Evolutionary conservation across 352 stramenopile species (phyloP).

Genomic region (Globisporangium abappressorium): DNA sequence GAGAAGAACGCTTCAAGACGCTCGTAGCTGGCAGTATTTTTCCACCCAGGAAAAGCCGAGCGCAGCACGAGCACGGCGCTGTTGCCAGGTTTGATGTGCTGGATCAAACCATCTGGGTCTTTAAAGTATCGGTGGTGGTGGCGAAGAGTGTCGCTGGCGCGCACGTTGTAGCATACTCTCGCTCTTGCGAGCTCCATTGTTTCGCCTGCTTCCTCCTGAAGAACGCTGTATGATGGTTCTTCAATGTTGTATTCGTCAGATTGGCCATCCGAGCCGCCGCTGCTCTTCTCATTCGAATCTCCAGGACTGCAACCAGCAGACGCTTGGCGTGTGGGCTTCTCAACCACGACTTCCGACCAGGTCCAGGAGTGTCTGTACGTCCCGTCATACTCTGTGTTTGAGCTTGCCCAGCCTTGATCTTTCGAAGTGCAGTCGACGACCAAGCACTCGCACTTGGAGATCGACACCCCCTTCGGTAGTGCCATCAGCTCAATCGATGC

Average conservation of each 20-base stretch:
- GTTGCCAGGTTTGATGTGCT: background rate
- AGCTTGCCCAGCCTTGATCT: conserved; percentile 65
- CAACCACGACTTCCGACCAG: conserved; percentile 53
- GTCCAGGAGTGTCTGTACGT: conserved; percentile 56
- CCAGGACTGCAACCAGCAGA: background rate
- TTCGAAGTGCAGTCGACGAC: conserved; percentile 56
- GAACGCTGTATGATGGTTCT: background rate
- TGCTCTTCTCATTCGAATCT: background rate
- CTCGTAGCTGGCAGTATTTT: background rate
- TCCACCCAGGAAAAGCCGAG: background rate
- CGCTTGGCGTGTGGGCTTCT: conserved; percentile 15
- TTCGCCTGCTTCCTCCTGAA: background rate
- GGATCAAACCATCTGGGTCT: background rate
- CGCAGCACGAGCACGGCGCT: background rate
- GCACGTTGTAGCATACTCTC: background rate
- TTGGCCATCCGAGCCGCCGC: background rate
- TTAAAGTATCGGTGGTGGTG: background rate
- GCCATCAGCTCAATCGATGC: conserved; percentile 28
- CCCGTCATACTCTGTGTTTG: conserved; percentile 34
- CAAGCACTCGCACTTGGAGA: conserved; percentile 35
- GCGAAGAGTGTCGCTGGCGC: background rate
- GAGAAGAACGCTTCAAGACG: background rate
- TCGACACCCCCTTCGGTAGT: conserved; percentile 36
- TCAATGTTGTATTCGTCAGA: background rate
- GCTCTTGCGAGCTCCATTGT: background rate